Evolutionary conservation across 257 asterid species (phyloP).

Genomic region (Solanum pennellii): DNA sequence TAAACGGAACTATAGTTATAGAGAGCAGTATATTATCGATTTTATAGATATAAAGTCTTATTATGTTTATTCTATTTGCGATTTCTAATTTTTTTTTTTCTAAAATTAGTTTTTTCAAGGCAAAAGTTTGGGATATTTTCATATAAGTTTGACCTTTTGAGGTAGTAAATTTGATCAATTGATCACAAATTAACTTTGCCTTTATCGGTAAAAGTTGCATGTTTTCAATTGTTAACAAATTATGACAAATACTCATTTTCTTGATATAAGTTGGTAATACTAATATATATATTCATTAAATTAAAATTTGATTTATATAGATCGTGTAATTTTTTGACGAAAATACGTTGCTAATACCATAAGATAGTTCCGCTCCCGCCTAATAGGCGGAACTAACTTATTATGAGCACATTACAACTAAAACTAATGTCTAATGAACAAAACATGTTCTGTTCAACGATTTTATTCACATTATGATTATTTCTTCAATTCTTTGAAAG

Average conservation of each 20-base stretch:
- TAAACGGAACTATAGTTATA: not conserved
- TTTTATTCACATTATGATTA: not conserved
- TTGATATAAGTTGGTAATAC: not conserved
- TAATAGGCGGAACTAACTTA: not conserved
- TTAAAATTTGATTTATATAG: too few species aligned
- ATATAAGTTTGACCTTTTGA: not conserved
- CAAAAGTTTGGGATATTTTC: not conserved
- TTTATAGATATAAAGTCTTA: not conserved
- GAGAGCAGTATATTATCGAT: too few species aligned
- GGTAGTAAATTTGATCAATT: not conserved
- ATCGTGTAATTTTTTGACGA: too few species aligned
- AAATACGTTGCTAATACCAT: too few species aligned
- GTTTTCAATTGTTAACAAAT: not conserved
- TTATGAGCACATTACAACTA: not conserved
- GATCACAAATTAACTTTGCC: not conserved
- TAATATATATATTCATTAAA: too few species aligned
- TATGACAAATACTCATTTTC: not conserved
- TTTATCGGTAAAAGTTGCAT: not conserved
- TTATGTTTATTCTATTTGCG: too few species aligned
- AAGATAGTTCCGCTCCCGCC: not conserved
- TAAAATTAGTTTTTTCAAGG: not conserved
- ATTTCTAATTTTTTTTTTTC: not conserved
- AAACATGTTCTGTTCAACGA: not conserved
- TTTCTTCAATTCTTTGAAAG: too few species aligned
- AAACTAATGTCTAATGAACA: not conserved